A percentile compares a stretch with the other conserved stretches of the same genome.
phyloP scores from a whole-genome alignment of 2,329 filamentous ascomycete genomes.

The Fusarium sp. region DNA sequence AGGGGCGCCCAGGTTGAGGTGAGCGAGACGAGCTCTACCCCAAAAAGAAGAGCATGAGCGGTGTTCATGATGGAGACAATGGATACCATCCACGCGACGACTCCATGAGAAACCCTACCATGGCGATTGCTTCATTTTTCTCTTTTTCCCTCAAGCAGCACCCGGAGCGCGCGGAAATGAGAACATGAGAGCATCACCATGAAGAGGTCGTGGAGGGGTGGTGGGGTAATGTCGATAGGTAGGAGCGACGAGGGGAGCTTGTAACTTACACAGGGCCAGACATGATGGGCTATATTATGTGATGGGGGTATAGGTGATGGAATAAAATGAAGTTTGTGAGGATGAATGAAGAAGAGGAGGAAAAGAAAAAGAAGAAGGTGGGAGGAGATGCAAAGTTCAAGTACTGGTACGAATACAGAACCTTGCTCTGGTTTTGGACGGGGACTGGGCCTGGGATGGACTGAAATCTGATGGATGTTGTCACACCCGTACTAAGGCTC shows the following conservation, averaged over 20 bases:
- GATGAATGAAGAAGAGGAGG: slow-evolving; percentile 35
- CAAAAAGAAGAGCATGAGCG: slow-evolving; percentile 51
- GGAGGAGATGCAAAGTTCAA: slow-evolving; percentile 34
- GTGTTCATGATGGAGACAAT: slow-evolving; percentile 45
- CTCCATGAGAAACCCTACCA: slow-evolving; percentile 27
- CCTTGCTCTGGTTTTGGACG: slow-evolving; percentile 1
- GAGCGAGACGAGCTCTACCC: slow-evolving; percentile 78
- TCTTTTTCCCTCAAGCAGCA: slow-evolving; percentile 16
- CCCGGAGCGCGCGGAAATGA: slow-evolving; percentile 52
- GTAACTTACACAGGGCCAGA: slow-evolving; percentile 75
- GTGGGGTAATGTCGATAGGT: slow-evolving; percentile 52
- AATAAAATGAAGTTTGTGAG: slow-evolving; percentile 27
- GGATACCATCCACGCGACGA: not conserved
- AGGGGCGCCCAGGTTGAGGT: slow-evolving; percentile 76
- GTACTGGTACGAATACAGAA: slow-evolving; percentile 44
- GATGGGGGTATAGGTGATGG: slow-evolving; percentile 25
- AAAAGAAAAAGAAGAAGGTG: slow-evolving; percentile 34
- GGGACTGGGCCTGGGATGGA: not conserved
- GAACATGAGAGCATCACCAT: slow-evolving; percentile 45
- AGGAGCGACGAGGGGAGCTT: slow-evolving; percentile 44
- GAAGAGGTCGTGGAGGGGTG: slow-evolving; percentile 51
- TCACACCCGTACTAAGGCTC: slow-evolving; percentile 40
- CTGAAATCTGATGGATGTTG: slow-evolving; percentile 29
- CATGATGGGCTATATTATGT: slow-evolving; percentile 60
- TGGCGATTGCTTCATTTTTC: slow-evolving; percentile 33